phyloP scores from a whole-genome alignment of 2,329 filamentous ascomycete genomes.

The Fusarium musae region DNA sequence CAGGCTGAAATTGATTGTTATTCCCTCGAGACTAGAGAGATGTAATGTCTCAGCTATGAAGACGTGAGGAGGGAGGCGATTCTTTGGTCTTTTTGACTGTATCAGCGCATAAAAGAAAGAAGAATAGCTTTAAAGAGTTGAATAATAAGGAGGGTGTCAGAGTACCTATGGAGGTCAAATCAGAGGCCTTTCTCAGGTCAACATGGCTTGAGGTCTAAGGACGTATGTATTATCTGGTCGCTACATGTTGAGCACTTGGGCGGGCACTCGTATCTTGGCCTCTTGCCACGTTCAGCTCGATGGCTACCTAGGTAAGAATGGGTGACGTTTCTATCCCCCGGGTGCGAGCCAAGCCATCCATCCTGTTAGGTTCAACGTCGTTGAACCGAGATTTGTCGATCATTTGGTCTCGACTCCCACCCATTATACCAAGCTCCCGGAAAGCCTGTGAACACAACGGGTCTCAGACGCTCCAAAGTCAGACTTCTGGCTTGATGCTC shows the following conservation, averaged over 20 bases:
- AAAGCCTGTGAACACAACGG: background rate
- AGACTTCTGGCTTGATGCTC: constrained; percentile 1
- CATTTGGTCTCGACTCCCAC: background rate
- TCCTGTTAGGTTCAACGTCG: background rate
- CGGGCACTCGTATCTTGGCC: background rate
- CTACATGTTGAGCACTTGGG: background rate
- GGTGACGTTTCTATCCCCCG: background rate
- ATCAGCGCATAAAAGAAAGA: background rate
- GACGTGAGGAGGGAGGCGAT: background rate
- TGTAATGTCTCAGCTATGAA: background rate
- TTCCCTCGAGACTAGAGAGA: background rate
- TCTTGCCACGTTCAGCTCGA: background rate
- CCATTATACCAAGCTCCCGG: background rate
- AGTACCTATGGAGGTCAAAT: background rate
- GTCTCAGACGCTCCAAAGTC: constrained; percentile 5
- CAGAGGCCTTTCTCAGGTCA: background rate
- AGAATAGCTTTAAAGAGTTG: background rate
- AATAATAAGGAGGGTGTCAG: background rate
- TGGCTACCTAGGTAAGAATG: background rate
- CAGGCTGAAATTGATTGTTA: background rate
- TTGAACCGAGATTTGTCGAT: background rate
- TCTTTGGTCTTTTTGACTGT: background rate
- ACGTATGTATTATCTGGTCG: background rate
- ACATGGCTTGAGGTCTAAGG: too few relatives aligned
- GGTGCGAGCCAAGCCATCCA: background rate